Percentiles rank a stretch among this genome's conserved stretches.
phyloP scores from a whole-genome alignment of 345 rosid species.

The Salix caprea region DNA sequence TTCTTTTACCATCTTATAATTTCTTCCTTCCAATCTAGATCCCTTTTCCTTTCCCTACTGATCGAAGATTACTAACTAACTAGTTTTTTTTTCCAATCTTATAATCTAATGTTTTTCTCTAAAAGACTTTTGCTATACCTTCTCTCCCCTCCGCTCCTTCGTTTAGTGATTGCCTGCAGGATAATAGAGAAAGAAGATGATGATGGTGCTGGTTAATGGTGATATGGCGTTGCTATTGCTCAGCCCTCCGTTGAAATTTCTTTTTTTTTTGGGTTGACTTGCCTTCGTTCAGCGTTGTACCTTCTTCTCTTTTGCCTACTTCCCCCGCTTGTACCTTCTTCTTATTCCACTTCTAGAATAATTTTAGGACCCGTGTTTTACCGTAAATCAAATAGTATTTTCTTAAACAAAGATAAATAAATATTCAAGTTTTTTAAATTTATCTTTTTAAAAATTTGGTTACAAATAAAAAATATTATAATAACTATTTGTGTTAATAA shows the following conservation, averaged over 20 bases:
- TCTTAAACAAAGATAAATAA: too few relatives aligned
- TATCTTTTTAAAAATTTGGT: too few relatives aligned
- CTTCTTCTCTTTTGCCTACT: background rate
- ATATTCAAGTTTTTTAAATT: too few relatives aligned
- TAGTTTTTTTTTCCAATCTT: background rate
- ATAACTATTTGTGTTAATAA: too few relatives aligned
- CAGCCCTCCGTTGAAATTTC: background rate
- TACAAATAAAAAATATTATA: too few relatives aligned
- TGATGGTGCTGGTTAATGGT: background rate
- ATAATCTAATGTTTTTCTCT: background rate
- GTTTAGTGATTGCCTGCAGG: background rate
- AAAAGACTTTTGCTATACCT: background rate
- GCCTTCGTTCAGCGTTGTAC: background rate
- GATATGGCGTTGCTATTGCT: background rate
- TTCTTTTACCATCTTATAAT: conserved; percentile 80
- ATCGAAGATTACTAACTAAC: background rate
- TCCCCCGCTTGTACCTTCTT: background rate
- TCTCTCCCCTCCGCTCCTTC: background rate
- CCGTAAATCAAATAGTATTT: too few relatives aligned
- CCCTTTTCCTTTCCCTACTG: background rate
- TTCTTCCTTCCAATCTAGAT: conserved; percentile 9
- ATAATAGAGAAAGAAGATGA: background rate
- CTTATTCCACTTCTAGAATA: background rate
- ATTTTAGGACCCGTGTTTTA: too few relatives aligned
- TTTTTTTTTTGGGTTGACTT: conserved; percentile 8